These are phyloP conservation scores for Torrubiellomyces zombiae DNA, from an alignment of 2,329 filamentous ascomycete genomes.

Conservation along the genomic window DNA sequence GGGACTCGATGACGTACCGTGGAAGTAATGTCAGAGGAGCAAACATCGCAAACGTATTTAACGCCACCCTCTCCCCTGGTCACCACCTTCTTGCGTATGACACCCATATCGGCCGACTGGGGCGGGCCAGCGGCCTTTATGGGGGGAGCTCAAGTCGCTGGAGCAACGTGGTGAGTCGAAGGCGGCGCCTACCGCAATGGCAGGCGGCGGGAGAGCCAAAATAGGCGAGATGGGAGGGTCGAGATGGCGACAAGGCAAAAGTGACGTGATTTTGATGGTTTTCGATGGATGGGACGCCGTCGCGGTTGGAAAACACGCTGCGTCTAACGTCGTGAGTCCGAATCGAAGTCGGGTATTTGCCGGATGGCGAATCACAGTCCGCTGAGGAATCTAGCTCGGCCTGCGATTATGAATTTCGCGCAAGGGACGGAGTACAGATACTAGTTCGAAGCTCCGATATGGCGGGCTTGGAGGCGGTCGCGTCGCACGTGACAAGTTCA, in stretches of 20 bases:
- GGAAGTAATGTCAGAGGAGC: slow-evolving; percentile 89
- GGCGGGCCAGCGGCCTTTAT: neutral
- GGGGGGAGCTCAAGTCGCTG: slow-evolving; percentile 10
- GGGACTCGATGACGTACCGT: slow-evolving; percentile 57
- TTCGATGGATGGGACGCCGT: slow-evolving; percentile 2
- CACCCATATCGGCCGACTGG: slow-evolving; percentile 47
- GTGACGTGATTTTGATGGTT: slow-evolving; percentile 16
- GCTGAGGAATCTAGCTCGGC: too few species aligned
- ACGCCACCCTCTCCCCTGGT: slow-evolving; percentile 72
- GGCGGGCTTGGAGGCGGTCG: too few species aligned
- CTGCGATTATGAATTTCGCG: too few species aligned
- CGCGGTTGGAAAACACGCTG: slow-evolving; percentile 9
- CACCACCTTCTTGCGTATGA: slow-evolving; percentile 91
- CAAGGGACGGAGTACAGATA: too few species aligned
- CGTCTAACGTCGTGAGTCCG: too few species aligned
- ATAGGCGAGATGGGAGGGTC: slow-evolving; percentile 6
- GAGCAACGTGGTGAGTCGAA: too few species aligned
- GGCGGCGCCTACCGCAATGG: too few species aligned
- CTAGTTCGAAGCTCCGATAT: too few species aligned
- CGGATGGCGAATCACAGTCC: too few species aligned
- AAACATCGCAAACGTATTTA: slow-evolving; percentile 96
- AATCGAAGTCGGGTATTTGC: slow-evolving; percentile 6
- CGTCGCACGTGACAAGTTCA: too few species aligned
- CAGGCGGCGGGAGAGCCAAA: too few species aligned
- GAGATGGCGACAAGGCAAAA: slow-evolving; percentile 4